Base-by-base conservation (phyloP, 75 land plant species). In the Cryptomeria japonica region DNA sequence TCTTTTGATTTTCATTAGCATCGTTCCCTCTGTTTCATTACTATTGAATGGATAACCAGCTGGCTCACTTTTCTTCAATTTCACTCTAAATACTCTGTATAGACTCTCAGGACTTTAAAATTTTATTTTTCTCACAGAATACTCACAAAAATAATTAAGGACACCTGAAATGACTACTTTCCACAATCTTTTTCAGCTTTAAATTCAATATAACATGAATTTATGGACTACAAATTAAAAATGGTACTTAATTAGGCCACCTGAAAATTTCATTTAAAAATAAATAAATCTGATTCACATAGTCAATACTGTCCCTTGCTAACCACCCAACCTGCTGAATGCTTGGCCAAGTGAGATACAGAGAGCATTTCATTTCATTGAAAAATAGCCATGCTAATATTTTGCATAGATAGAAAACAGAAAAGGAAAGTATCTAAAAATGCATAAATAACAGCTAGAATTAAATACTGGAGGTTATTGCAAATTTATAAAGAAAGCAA, bases 401-500 rank as follows among this genome's bases (percentile, higher is more conserved):
- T 64, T 64, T 64, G 6, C 70, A 64, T 25, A 22, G 2, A 3
- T 79, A 34, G 3, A 38, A 39, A 79, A 41, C n/a, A 79, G 25
- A 18, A 79, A 79, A 79, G 44, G 11, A 79, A 41, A 6, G 18
- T 18, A 79, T 38, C 6, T 8, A 79, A 38, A 22, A 38, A 79
- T 18, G 28, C 25, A 22, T 19, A 39, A 39, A 41, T 79, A 6
- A 7, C 9, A 79, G 39, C 82, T 39, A 25, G 42, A 39, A 79
- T 79, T 3, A 79, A 3, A 85, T 47, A n/a, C 72, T 83, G 13
- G 22, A 83, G 38, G 58, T 22, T 19, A 87, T 38, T 32, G 22
- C n/a, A 16, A 2, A 34, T 87, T 77, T 72, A 89, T 42, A 16
- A 73, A 34, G 88, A 34, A 64, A 39, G 39, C 55, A 86, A 79